phyloP scores from a whole-genome alignment of 2,329 filamentous ascomycete species.

The Cercospora nicotianae region DNA sequence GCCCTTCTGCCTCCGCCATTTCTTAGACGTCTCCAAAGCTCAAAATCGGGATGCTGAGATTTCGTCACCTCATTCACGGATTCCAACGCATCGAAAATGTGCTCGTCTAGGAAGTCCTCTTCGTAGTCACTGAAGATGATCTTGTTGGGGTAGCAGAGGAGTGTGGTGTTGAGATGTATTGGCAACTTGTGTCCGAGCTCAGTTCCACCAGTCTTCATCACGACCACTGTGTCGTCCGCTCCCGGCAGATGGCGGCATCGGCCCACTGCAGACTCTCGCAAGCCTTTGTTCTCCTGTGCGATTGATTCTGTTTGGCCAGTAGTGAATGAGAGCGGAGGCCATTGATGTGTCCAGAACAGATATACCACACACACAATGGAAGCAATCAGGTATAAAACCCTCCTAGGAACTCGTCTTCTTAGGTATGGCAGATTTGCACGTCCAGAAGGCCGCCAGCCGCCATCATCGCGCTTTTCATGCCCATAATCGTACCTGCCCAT shows the following conservation, averaged over 20 bases:
- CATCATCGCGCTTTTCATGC: neutral
- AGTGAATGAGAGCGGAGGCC: neutral
- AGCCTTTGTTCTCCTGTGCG: neutral
- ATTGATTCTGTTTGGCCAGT: neutral
- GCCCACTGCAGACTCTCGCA: neutral
- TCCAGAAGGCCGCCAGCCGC: neutral
- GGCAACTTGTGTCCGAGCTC: conserved; percentile 37
- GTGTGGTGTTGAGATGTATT: conserved; percentile 39
- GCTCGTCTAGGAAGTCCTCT: conserved; percentile 38
- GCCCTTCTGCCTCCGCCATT: conserved; percentile 20
- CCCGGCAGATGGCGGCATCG: conserved; percentile 31
- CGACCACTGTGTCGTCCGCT: conserved; percentile 54
- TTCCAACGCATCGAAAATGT: conserved; percentile 37
- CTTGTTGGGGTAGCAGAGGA: conserved; percentile 39
- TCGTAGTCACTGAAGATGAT: conserved; percentile 44
- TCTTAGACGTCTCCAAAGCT: conserved; percentile 29
- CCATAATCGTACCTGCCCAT: conserved; percentile 3
- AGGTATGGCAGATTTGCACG: neutral
- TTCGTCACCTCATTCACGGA: conserved; percentile 23
- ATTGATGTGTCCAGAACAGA: neutral
- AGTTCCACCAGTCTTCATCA: conserved; percentile 45
- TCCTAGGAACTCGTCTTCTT: neutral
- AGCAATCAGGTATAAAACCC: neutral
- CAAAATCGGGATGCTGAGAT: conserved; percentile 30
- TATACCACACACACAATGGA: neutral